Conservation (phyloP, 805 yeast genomes). For the Nakazawaea sp. region DNA sequence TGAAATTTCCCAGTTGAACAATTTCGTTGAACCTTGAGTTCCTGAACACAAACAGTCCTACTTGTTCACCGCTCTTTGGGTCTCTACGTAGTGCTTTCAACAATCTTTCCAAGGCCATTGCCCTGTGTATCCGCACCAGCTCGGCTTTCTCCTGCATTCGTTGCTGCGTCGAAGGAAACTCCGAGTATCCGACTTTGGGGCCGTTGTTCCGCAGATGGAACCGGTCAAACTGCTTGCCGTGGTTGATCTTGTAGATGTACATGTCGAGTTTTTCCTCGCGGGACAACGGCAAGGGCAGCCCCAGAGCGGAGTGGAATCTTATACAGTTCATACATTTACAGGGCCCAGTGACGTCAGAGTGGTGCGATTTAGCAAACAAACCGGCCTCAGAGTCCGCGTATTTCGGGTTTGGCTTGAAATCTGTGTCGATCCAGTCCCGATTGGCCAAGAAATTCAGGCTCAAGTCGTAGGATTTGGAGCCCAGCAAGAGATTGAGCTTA, state of each 20-base stretch:
- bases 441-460: constrained; percentile 19
- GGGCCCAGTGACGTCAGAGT: neutral
- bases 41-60: constrained; percentile 38
- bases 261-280: neutral
- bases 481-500: neutral
- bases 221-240: neutral
- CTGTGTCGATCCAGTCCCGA: constrained; percentile 28
- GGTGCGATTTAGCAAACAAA: constrained; percentile 17
- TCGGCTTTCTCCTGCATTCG: constrained; percentile 26
- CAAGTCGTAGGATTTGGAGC: constrained; percentile 13
- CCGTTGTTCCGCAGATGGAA: constrained; percentile 23
- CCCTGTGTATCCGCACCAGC: constrained; percentile 20
- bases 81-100: constrained; percentile 26
- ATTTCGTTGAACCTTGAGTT: constrained; percentile 30
- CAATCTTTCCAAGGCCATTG: constrained; percentile 37
- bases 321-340: constrained; percentile 9
- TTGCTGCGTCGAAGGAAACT: constrained; percentile 55
- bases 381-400: constrained; percentile 17
- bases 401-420: constrained; percentile 25
- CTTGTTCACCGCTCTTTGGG: constrained; percentile 15
- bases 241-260: neutral
- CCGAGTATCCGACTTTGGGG: constrained; percentile 53
- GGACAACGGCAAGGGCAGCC: constrained; percentile 7
- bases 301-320: constrained; percentile 3
- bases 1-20: constrained; percentile 24